Evolutionary conservation across 2,329 filamentous ascomycete genomes (phyloP).

Genomic region (Cladophialophora exuberans): DNA sequence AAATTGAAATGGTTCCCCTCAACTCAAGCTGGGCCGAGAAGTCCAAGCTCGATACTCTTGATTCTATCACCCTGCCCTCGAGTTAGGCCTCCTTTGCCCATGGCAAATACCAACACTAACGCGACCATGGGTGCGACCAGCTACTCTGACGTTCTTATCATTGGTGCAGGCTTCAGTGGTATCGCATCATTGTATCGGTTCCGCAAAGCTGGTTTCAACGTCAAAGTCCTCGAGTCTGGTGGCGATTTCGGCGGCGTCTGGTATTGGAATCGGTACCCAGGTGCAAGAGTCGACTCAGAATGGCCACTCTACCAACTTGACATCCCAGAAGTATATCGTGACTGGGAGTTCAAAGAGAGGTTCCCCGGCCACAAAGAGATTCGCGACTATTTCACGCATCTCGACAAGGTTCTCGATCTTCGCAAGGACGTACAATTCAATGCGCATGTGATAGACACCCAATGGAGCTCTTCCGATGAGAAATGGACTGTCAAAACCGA

Average conservation of each 20-base stretch:
- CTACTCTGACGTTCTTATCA: constrained; percentile 30
- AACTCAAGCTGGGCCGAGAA: no score
- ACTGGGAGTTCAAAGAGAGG: constrained; percentile 50
- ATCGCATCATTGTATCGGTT: constrained; percentile 36
- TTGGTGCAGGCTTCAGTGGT: constrained; percentile 32
- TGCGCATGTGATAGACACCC: constrained; percentile 40
- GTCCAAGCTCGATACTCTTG: no score
- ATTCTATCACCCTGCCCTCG: background rate
- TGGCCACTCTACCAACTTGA: constrained; percentile 59
- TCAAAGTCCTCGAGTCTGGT: constrained; percentile 42
- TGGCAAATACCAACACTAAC: constrained; percentile 13
- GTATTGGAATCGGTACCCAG: constrained; percentile 75
- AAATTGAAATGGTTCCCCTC: no score
- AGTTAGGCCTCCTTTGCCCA: background rate
- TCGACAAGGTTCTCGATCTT: constrained; percentile 45
- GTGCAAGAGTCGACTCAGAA: constrained; percentile 58
- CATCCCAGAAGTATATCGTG: constrained; percentile 51
- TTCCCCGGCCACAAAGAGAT: constrained; percentile 47
- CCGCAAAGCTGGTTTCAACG: constrained; percentile 38
- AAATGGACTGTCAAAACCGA: constrained; percentile 47
- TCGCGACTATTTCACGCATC: constrained; percentile 45
- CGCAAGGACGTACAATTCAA: constrained; percentile 42
- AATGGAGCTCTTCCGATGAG: constrained; percentile 37
- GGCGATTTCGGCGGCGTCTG: constrained; percentile 46
- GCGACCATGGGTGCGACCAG: constrained; percentile 16